A percentile compares a stretch with the other conserved stretches of the same genome.
Conservation (phyloP, 768 basidiomycete species). For the Daedaleopsis nitida region DNA sequence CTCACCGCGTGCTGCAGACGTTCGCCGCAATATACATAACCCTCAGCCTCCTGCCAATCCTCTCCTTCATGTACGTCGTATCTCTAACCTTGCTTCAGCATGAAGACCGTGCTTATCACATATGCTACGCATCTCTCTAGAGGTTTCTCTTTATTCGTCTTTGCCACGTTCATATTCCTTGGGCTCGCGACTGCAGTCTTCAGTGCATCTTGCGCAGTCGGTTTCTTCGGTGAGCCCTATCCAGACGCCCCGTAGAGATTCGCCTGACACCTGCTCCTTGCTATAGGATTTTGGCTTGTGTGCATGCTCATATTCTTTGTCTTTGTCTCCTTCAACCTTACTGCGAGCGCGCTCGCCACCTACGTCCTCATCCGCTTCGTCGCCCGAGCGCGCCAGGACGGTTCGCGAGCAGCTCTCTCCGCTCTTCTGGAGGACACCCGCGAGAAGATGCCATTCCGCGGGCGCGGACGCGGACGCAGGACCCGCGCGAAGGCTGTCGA, state of each 20-base stretch:
- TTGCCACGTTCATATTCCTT: constrained; percentile 20
- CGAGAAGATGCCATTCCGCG: neutral
- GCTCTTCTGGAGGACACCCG: constrained; percentile 20
- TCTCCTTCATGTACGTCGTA: constrained; percentile 24
- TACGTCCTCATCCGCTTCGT: constrained; percentile 17
- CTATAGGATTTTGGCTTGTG: constrained; percentile 18
- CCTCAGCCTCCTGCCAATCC: constrained; percentile 23
- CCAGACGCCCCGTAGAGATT: neutral
- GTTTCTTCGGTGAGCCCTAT: constrained; percentile 18
- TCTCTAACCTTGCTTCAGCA: neutral
- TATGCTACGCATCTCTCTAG: constrained; percentile 6
- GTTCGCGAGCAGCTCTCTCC: constrained; percentile 12
- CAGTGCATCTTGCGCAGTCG: constrained; percentile 8
- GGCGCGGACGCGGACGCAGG: neutral
- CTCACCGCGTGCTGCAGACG: constrained; percentile 11
- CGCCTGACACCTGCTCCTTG: neutral
- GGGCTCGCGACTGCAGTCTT: constrained; percentile 19
- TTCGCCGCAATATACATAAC: constrained; percentile 18
- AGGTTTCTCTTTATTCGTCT: constrained; percentile 25
- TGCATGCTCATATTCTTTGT: constrained; percentile 22
- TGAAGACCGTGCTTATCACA: neutral
- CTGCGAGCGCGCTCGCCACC: constrained; percentile 8
- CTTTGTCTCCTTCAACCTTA: constrained; percentile 16
- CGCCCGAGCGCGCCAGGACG: constrained; percentile 13
- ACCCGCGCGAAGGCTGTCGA: neutral